Evolutionary conservation across 805 yeast species (phyloP), one percentile per base, ranked within the genome.

Genomic region (Wickerhamiella brachini): DNA sequence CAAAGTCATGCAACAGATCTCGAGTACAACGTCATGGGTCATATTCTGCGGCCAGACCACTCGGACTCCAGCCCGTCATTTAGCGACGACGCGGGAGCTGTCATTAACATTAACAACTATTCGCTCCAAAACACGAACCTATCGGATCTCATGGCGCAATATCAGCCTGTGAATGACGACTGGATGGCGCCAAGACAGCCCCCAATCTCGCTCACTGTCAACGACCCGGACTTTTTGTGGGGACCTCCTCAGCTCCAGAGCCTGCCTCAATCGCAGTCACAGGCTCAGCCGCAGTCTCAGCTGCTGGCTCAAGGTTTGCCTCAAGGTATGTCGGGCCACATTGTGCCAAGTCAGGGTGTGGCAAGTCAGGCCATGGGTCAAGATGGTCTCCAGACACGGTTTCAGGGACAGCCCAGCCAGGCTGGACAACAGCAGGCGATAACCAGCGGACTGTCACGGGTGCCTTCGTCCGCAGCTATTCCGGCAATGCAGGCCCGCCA

Each of bases 11-110:
- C 69, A 4, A 63, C 68, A 12, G 63, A 65, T 49, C 57, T 61
- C 53, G 71, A 68, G 50, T 68, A 66, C 56, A 58, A 62, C 21
- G 61, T 65, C 10, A 53, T 68, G 43, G 58, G 68, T 38, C 60
- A 61, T 37, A 65, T 68, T 49, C 56, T 68, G 17, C 45, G 13
- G 6, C 39, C n/a, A 9, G 48, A 48, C 18, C 45, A 43, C 22
- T 41, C 50, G 3, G 50, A 18, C 17, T 48, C 50, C 5, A 49
- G 54, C 38, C 60, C 63, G 12, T 51, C 56, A 15, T 43, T 50
- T 50, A 54, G 57, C 45, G 59, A 56, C n/a, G 57, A 54, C 37
- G 53, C 58, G 9, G 26, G 39, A 12, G 9, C 44, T n/a, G 17
- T 34, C 6, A 39, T 49, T 41, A 37, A 48, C 26, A 22, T 51